Evolutionary conservation across 2,329 filamentous ascomycete genomes (phyloP).

Genomic region (Fusarium transvaalense): DNA sequence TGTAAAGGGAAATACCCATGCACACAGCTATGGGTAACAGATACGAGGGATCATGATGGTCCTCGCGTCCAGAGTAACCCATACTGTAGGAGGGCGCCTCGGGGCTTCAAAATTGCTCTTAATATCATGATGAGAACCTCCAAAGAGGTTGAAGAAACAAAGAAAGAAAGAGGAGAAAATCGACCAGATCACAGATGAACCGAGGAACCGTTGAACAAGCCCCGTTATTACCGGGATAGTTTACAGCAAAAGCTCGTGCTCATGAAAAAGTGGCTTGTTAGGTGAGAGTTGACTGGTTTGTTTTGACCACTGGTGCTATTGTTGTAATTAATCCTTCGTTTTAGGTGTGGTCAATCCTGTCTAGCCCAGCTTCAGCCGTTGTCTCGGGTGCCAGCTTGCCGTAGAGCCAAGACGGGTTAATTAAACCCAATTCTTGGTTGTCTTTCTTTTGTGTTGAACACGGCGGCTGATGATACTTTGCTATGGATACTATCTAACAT

Average conservation of each 20-base stretch:
- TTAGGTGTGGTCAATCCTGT: slow-evolving; percentile 4
- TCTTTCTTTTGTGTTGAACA: no score
- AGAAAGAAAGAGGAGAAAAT: slow-evolving; percentile 6
- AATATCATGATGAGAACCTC: slow-evolving; percentile 13
- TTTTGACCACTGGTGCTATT: slow-evolving; percentile 13
- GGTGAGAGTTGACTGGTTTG: slow-evolving; percentile 4
- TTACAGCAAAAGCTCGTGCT: not conserved
- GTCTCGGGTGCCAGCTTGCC: not conserved
- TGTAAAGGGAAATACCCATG: slow-evolving; percentile 49
- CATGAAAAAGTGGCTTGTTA: slow-evolving; percentile 11
- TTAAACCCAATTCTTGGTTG: not conserved
- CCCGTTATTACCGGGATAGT: slow-evolving; percentile 7
- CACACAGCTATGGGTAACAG: slow-evolving; percentile 16
- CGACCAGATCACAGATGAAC: slow-evolving; percentile 7
- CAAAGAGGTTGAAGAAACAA: not conserved
- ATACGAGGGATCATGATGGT: not conserved
- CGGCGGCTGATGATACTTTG: not conserved
- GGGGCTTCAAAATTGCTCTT: not conserved
- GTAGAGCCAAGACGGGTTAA: not conserved
- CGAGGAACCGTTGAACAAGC: slow-evolving; percentile 1
- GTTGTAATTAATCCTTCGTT: not conserved
- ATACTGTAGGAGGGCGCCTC: not conserved
- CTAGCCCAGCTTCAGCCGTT: not conserved
- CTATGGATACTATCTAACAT: not conserved
- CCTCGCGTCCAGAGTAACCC: slow-evolving; percentile 28